phyloP scores from a whole-genome alignment of 306 rosid species.

The Casuarina equisetifolia region DNA sequence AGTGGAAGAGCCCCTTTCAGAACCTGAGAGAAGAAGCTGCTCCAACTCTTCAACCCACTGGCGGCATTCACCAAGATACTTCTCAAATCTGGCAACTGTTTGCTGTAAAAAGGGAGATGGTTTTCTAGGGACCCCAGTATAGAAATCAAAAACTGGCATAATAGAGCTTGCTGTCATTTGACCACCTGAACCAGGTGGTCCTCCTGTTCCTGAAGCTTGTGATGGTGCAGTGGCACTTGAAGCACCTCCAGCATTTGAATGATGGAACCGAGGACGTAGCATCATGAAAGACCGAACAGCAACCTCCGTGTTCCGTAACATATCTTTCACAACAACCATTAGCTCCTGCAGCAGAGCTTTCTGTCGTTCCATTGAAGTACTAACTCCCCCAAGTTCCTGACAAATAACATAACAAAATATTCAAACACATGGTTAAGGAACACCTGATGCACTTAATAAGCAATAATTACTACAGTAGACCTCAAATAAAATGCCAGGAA shows the following conservation, averaged over 20 bases:
- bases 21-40: conserved; percentile 72
- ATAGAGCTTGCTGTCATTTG: conserved; percentile 62
- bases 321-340: conserved; percentile 74
- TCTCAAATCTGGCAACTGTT: conserved; percentile 87
- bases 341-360: conserved; percentile 67
- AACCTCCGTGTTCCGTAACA: conserved; percentile 86
- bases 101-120: conserved; percentile 91
- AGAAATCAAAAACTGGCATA: conserved; percentile 89
- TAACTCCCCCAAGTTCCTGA: conserved; percentile 95
- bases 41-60: conserved; percentile 96
- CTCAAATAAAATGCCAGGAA: neutral
- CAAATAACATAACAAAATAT: conserved; percentile 26
- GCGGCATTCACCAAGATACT: conserved; percentile 73
- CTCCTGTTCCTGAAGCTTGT: conserved; percentile 58
- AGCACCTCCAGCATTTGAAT: conserved; percentile 65
- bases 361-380: conserved; percentile 83
- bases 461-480: neutral
- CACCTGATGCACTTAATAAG: conserved; percentile 1
- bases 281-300: conserved; percentile 95
- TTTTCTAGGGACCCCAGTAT: conserved; percentile 88
- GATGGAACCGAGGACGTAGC: conserved; percentile 80
- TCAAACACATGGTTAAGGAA: conserved; percentile 9
- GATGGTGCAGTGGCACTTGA: conserved; percentile 69
- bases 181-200: conserved; percentile 45
- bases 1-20: conserved; percentile 58